Percentiles rank a stretch among this genome's conserved stretches.
phyloP scores from a whole-genome alignment of 1,284 basidiomycete genomes.

The Phenoliferia sp. region DNA sequence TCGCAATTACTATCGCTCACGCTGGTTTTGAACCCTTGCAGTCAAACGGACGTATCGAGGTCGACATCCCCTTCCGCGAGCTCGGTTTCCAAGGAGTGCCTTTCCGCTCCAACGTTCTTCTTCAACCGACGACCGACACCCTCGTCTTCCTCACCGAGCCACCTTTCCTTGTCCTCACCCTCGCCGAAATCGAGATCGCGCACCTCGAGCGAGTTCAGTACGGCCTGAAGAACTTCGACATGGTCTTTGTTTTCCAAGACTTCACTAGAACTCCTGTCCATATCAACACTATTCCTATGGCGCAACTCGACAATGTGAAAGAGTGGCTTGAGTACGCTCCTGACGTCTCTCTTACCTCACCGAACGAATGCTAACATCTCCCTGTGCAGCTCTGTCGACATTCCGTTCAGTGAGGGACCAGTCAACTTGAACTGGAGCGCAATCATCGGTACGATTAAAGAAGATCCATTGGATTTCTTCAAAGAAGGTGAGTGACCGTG shows the following conservation, averaged over 20 bases:
- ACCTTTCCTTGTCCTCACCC: conserved; percentile 92
- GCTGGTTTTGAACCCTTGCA: not conserved
- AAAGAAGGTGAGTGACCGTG: too few relatives aligned
- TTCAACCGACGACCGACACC: conserved; percentile 96
- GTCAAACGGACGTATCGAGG: conserved; percentile 70
- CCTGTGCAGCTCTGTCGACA: conserved; percentile 76
- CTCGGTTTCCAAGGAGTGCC: conserved; percentile 97
- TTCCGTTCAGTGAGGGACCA: conserved; percentile 90
- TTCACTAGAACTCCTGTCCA: conserved; percentile 87
- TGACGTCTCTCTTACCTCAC: not conserved
- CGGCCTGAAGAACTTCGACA: conserved; percentile 92
- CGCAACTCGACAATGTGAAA: conserved; percentile 89
- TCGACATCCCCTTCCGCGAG: conserved; percentile 96
- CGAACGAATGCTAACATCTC: conserved; percentile 9
- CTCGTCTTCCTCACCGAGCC: conserved; percentile 92
- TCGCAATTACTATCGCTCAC: not conserved
- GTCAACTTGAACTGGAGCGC: conserved; percentile 98
- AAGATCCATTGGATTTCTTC: conserved; percentile 94
- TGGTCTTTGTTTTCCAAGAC: conserved; percentile 94
- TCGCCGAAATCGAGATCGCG: conserved; percentile 91
- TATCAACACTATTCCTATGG: conserved; percentile 90
- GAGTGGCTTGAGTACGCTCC: conserved; percentile 89
- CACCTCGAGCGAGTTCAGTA: conserved; percentile 97
- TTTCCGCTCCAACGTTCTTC: conserved; percentile 85
- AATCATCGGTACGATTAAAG: conserved; percentile 73